Evolutionary conservation across 805 yeast genomes (phyloP), one percentile per base, ranked within the genome.

Genomic region (Spathaspora girioi): DNA sequence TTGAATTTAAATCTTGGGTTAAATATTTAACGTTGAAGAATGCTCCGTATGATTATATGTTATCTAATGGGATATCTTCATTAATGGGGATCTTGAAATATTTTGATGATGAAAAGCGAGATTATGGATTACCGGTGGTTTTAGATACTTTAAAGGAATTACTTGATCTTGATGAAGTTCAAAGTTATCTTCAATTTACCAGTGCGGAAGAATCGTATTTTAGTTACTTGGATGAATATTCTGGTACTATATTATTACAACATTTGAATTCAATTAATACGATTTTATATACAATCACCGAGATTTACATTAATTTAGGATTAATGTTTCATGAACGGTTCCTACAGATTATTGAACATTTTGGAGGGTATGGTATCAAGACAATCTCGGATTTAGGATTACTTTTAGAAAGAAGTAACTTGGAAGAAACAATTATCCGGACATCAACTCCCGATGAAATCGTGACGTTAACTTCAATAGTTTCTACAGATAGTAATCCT

Each of bases 21-120:
- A 65, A 73, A 1, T 72, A 81, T 38, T 61, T 86, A 7, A 71
- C 78, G 1, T 59, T 83, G 50, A 67, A 74, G 8, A 77, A 82
- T 49, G 78, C 81, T 2, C 86, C 93, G 0, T 85, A 75, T 62
- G 91, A 87, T 58, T 83, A 77, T 56, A 72, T 78, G 5, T 68
- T 75, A 35, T 81, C 89, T 1, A 77, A 76, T 53, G 80, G 84
- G 0, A 65, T 82, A 55, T 70, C 75, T 40, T 79, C 83, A 18
- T 64, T 82, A 29, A 70, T 80, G 31, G 82, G 81, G 20, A 77
- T 83, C 1, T 68, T 85, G 43, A 82, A 79, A 57, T 73, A 74
- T 46, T 76, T 83, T 50, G 87, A 83, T 59, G 83, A 80, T 44
- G 81, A 80, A 43, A 71, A 75, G 40, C 75, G 80, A 26, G 75